Evolutionary conservation across 495 filamentous ascomycete species (phyloP).

Genomic region (Neurospora hispaniola): DNA sequence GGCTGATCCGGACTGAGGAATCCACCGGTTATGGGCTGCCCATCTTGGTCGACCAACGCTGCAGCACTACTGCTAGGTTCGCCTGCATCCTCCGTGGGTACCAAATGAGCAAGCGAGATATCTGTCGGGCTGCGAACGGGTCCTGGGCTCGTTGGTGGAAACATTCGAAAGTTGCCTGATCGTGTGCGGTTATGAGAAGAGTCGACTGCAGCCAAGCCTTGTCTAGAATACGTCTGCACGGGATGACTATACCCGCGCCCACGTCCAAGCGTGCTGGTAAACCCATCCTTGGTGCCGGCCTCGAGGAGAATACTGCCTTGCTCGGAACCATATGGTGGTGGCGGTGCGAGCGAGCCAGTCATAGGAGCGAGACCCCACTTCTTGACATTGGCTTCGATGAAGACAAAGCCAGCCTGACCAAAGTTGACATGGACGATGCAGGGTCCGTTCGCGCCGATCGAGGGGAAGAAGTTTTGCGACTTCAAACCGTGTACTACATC

Average conservation of each 20-base stretch:
- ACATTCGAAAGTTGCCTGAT: constrained; percentile 52
- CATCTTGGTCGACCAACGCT: constrained; percentile 20
- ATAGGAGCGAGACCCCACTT: constrained; percentile 97
- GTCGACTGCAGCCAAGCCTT: constrained; percentile 21
- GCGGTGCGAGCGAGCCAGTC: constrained; percentile 88
- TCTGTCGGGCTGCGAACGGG: constrained; percentile 89
- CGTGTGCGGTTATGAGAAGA: constrained; percentile 41
- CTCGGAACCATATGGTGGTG: constrained; percentile 92
- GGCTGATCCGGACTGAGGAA: constrained; percentile 28
- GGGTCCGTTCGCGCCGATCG: constrained; percentile 87
- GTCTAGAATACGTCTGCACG: constrained; percentile 26
- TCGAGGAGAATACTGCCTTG: constrained; percentile 93
- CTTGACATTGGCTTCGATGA: constrained; percentile 98
- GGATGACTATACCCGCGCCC: constrained; percentile 41
- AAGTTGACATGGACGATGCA: constrained; percentile 93
- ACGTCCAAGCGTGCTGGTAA: constrained; percentile 44
- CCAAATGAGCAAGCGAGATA: constrained; percentile 74
- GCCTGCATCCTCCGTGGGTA: constrained; percentile 65
- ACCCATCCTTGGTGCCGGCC: constrained; percentile 58
- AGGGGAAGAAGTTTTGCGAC: constrained; percentile 92
- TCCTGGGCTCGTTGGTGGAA: constrained; percentile 74
- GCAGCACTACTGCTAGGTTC: constrained; percentile 54
- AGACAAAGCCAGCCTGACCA: constrained; percentile 93
- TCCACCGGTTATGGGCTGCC: constrained; percentile 28
- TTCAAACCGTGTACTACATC: constrained; percentile 91